Evolutionary conservation across 768 basidiomycete species (phyloP).

Genomic region (Lyophyllum shimeji): DNA sequence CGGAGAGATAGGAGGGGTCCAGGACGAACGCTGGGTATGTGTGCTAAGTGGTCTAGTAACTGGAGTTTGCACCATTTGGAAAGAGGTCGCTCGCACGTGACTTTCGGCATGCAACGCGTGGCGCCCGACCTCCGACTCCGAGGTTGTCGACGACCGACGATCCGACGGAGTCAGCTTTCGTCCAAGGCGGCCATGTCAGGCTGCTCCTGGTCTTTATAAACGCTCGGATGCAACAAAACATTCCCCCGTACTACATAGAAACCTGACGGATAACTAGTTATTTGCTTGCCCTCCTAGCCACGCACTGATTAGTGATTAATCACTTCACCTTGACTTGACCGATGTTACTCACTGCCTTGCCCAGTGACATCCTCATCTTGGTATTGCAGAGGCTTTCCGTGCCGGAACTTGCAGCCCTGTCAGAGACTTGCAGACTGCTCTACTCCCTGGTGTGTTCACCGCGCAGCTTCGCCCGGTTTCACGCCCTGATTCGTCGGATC

Average conservation of each 20-base stretch:
- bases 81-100: constrained; percentile 18
- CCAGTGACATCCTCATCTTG: constrained; percentile 56
- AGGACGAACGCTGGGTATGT: constrained; percentile 4
- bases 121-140: neutral
- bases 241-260: too few species aligned
- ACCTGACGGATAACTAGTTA: neutral
- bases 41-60: neutral
- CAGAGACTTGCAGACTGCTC: constrained; percentile 37
- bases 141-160: neutral
- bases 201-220: neutral
- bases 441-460: constrained; percentile 42
- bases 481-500: neutral
- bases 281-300: neutral
- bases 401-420: constrained; percentile 41
- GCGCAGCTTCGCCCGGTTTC: neutral
- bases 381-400: constrained; percentile 46
- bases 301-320: neutral
- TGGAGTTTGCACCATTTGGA: constrained; percentile 12
- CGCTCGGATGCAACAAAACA: neutral
- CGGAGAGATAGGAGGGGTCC: constrained; percentile 6
- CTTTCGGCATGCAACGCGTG: neutral
- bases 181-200: neutral
- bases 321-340: constrained; percentile 1
- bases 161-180: neutral
- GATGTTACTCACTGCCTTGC: constrained; percentile 36